Base-by-base conservation (phyloP, 352 stramenopile genomes). In the Globisporangium lucens region DNA sequence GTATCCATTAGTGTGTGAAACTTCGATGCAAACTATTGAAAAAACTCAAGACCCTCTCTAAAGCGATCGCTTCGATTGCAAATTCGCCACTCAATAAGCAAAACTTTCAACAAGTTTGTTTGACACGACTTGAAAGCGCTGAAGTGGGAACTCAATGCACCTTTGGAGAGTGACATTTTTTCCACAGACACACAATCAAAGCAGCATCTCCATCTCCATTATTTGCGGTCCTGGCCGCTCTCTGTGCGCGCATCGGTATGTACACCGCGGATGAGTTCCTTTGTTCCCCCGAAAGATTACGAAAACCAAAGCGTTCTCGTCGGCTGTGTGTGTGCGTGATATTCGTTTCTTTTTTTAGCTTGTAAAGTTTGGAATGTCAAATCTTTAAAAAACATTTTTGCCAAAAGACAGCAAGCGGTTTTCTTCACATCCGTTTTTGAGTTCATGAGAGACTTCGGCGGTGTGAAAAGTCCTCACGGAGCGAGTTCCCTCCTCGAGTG, bases 211-310 rank as follows among this genome's bases (percentile, higher is more conserved):
- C 55, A 60, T 61, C n/a, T 47, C 35, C 56, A 0, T 20, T 30
- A 49, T 61, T 22, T 15, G 33, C 10, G 56, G 49, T 33, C n/a
- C 4, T 61, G 33, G n/a, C 33, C n/a, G 33, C 15, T 29, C 20
- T 61, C 33, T 46, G 20, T 30, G 20, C 56, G 1, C 20, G 10
- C 27, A 22, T 49, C n/a, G 33, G 56, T 33, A 49, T 61, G 56
- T n/a, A 61, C 30, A 30, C 33, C 56, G 33, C n/a, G 27, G 56
- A 49, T 61, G 56, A 61, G 56, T 49, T 61, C 33, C 29, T 20
- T 15, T 27, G 17, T 4, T 20, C 55, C 29, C n/a, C 56, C 55
- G 55, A 61, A 49, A 61, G 56, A 30, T 61, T 27, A 61, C n/a
- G 33, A 49, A 30, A 61, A 33, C 56, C 2, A 41, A 61, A 29